Conservation (phyloP, 306 rosid species). For the Alnus rubra region DNA sequence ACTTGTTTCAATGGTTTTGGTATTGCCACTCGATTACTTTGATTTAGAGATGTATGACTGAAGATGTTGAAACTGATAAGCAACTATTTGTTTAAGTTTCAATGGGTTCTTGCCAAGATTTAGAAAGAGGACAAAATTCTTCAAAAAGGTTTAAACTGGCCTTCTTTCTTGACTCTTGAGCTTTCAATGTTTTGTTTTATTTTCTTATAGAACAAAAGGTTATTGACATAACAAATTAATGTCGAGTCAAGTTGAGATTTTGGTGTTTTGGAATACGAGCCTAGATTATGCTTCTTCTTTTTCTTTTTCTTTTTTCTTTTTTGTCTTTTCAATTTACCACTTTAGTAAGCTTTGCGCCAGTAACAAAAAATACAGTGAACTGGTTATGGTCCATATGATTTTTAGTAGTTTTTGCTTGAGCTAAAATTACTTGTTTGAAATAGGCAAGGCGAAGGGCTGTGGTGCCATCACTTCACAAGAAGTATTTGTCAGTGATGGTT, state of each 20-base stretch:
- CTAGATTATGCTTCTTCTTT: not conserved
- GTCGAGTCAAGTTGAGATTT: not conserved
- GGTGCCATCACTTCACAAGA: constrained; percentile 94
- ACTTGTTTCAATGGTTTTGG: not conserved
- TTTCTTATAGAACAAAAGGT: not conserved
- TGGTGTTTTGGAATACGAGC: not conserved
- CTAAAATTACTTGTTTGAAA: constrained; percentile 30
- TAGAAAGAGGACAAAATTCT: not conserved
- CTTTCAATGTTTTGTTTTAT: not conserved
- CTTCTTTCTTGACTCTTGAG: not conserved
- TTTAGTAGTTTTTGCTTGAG: constrained; percentile 10
- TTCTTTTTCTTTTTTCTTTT: not conserved
- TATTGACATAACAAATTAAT: not conserved
- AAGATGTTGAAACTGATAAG: not conserved
- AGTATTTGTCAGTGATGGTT: constrained; percentile 83
- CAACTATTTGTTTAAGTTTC: not conserved
- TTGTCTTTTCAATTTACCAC: not conserved
- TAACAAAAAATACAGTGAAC: not conserved
- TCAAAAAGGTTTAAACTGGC: not conserved
- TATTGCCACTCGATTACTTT: not conserved
- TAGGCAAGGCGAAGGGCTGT: constrained; percentile 97
- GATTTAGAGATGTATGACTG: not conserved
- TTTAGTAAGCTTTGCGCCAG: not conserved
- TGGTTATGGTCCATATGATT: not conserved
- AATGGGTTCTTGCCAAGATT: not conserved